phyloP scores from a whole-genome alignment of 176 grass and related monocot genomes.

The Oryza punctata region DNA sequence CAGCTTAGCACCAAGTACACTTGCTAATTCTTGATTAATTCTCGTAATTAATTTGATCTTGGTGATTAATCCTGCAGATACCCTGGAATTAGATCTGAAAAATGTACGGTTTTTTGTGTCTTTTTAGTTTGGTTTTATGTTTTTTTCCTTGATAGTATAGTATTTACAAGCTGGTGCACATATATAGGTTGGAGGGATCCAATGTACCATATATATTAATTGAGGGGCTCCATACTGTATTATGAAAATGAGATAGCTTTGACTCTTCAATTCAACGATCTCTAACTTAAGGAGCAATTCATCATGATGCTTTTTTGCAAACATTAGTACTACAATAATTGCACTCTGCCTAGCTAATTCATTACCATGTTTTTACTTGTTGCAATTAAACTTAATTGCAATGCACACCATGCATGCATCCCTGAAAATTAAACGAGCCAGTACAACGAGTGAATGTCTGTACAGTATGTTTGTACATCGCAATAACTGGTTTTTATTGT shows the following conservation, averaged over 20 bases:
- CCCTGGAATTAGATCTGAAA: background rate
- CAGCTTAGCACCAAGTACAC: background rate
- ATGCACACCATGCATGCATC: background rate
- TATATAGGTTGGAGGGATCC: slow-evolving; percentile 12
- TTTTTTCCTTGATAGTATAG: background rate
- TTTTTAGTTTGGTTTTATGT: background rate
- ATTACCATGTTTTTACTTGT: background rate
- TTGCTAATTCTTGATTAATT: background rate
- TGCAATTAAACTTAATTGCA: background rate
- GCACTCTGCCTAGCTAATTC: background rate
- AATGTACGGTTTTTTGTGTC: background rate
- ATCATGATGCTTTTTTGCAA: background rate
- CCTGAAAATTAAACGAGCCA: too few relatives aligned
- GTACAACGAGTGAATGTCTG: too few relatives aligned
- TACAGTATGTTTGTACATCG: too few relatives aligned
- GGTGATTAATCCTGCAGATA: background rate
- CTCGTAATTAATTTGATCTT: too few relatives aligned
- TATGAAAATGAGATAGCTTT: slow-evolving; percentile 6
- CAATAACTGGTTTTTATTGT: too few relatives aligned
- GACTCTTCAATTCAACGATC: background rate
- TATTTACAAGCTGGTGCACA: background rate
- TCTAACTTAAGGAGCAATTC: slow-evolving; percentile 18
- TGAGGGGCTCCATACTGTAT: background rate
- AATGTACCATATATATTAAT: slow-evolving; percentile 14
- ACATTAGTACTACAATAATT: background rate